Conservation (phyloP, 164 flowering plant species). For the Pachysandra terminalis region DNA sequence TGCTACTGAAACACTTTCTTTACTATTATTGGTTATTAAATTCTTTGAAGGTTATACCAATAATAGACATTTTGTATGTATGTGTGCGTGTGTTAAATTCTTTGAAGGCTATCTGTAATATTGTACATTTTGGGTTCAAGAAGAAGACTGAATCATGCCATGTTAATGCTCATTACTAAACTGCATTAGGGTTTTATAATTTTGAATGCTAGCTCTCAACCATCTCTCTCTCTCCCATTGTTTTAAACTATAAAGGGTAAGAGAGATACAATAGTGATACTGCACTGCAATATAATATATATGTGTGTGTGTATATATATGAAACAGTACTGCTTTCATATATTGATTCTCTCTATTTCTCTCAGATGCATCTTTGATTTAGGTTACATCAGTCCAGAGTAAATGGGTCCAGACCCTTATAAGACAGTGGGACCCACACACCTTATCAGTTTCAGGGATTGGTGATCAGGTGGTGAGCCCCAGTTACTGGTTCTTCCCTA, state of each 20-base stretch:
- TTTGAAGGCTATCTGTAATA: background rate
- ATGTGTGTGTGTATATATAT: no score
- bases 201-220: no score
- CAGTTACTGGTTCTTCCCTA: constrained; percentile 43
- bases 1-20: background rate
- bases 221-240: no score
- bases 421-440: constrained; percentile 34
- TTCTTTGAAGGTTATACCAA: background rate
- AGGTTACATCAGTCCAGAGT: constrained; percentile 10
- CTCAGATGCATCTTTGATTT: constrained; percentile 25
- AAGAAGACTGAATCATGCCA: constrained; percentile 1
- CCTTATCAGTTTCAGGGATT: constrained; percentile 68
- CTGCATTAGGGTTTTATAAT: no score
- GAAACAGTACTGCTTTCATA: constrained; percentile 6
- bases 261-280: constrained; percentile 1
- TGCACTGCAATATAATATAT: constrained; percentile 11
- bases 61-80: background rate
- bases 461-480: constrained; percentile 61
- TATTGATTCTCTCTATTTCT: constrained; percentile 6
- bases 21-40: background rate
- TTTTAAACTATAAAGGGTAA: no score
- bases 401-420: constrained; percentile 10
- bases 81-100: no score
- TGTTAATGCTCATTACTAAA: background rate
- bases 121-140: background rate